These are phyloP conservation scores for Grosmannia penicillata DNA, from an alignment of 2,329 filamentous ascomycete genomes.

Conservation along the genomic window DNA sequence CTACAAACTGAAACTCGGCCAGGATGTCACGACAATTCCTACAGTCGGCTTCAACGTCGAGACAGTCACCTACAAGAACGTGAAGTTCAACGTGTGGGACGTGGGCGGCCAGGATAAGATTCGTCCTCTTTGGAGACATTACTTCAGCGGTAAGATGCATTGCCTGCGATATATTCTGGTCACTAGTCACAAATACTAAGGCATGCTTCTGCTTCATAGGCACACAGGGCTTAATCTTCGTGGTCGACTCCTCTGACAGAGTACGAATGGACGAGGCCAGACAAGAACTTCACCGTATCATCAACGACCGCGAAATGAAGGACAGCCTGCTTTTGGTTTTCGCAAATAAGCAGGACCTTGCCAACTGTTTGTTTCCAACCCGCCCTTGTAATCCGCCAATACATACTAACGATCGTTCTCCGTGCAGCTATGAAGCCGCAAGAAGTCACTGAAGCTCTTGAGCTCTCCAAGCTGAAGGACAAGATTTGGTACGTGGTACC, in stretches of 20 bases:
- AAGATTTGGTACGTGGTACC: conserved; percentile 78
- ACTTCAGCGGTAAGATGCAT: conserved; percentile 71
- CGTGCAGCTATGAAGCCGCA: conserved; percentile 58
- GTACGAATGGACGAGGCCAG: conserved; percentile 84
- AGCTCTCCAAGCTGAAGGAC: conserved; percentile 65
- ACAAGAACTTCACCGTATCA: conserved; percentile 89
- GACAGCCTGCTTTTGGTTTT: conserved; percentile 90
- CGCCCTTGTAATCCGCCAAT: not conserved
- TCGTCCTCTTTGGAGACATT: conserved; percentile 90
- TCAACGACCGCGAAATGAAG: conserved; percentile 96
- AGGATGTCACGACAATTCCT: conserved; percentile 95
- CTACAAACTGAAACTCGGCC: conserved; percentile 96
- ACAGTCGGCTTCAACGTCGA: conserved; percentile 99
- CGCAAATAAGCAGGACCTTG: conserved; percentile 96
- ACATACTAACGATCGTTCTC: not conserved
- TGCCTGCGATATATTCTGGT: too few relatives aligned
- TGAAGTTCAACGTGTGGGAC: conserved; percentile 99
- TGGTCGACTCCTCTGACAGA: conserved; percentile 89
- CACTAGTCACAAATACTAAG: too few relatives aligned
- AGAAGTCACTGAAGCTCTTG: conserved; percentile 64
- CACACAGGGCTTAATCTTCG: conserved; percentile 96
- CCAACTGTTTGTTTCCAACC: conserved; percentile 42
- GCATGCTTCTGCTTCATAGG: conserved; percentile 31
- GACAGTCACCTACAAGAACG: conserved; percentile 97
- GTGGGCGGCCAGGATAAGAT: conserved; percentile 99